phyloP scores from a whole-genome alignment of 345 rosid genomes.

The Microcos paniculata region DNA sequence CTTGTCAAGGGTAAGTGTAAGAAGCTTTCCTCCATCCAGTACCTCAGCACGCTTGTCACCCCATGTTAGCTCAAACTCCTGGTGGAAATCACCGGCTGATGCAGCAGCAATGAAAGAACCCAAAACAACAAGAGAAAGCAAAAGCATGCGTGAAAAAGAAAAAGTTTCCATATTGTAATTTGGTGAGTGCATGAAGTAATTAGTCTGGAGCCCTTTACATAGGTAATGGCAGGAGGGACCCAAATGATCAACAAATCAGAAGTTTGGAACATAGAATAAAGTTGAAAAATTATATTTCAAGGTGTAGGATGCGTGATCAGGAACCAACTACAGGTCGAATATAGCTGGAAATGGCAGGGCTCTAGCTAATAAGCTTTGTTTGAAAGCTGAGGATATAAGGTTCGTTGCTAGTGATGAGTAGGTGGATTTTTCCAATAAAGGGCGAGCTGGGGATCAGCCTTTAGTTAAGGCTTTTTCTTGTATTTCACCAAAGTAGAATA shows the following conservation, averaged over 20 bases:
- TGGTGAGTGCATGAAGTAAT: neutral
- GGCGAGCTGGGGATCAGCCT: neutral
- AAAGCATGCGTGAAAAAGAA: neutral
- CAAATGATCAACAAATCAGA: neutral
- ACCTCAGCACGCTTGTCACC: slow-evolving; percentile 25
- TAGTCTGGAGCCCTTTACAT: neutral
- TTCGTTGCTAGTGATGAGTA: neutral
- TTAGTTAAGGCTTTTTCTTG: neutral
- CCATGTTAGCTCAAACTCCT: slow-evolving; percentile 28
- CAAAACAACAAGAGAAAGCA: neutral
- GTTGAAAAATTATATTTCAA: neutral
- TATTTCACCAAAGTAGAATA: neutral
- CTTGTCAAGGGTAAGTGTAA: slow-evolving; percentile 21
- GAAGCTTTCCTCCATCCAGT: slow-evolving; percentile 20
- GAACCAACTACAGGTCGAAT: slow-evolving; percentile 8
- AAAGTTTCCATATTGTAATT: neutral
- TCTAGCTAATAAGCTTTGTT: neutral
- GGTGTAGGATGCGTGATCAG: slow-evolving; percentile 4
- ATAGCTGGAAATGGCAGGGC: slow-evolving; percentile 11
- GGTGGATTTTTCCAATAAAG: too few relatives aligned
- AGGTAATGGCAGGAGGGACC: neutral
- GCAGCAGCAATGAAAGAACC: neutral
- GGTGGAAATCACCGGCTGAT: slow-evolving; percentile 25
- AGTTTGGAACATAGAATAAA: neutral
- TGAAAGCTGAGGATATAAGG: slow-evolving; percentile 5